Conservation (phyloP, 495 filamentous ascomycete genomes). For the Podospora australis region DNA sequence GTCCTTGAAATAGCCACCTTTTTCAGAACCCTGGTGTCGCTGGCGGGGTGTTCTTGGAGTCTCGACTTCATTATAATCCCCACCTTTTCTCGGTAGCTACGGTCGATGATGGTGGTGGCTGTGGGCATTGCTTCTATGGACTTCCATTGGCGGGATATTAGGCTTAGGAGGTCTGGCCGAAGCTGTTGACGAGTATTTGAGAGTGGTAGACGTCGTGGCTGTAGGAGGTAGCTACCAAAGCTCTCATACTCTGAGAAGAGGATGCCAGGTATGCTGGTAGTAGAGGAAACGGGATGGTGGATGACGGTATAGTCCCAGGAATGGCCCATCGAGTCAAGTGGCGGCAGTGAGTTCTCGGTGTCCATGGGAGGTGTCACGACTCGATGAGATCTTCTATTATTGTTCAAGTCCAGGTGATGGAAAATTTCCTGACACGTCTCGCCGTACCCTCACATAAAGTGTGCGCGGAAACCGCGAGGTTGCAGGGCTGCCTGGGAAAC, state of each 20-base stretch:
- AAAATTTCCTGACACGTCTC: conserved; percentile 12
- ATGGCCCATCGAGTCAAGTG: conserved; percentile 38
- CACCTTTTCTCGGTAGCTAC: neutral
- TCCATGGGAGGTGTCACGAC: conserved; percentile 33
- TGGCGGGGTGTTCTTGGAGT: neutral
- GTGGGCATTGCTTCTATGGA: neutral
- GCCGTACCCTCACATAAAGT: too few relatives aligned
- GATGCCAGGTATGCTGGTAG: conserved; percentile 39
- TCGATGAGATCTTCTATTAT: conserved; percentile 41
- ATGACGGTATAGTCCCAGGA: conserved; percentile 35
- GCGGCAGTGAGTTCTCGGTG: conserved; percentile 34
- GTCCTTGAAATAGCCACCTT: neutral
- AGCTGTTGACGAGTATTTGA: conserved; percentile 17
- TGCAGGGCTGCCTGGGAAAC: too few relatives aligned
- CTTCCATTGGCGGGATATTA: neutral
- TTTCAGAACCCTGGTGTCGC: neutral
- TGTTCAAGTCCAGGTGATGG: conserved; percentile 39
- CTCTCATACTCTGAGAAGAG: conserved; percentile 47
- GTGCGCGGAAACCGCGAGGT: too few relatives aligned
- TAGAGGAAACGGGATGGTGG: conserved; percentile 34
- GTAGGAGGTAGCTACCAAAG: conserved; percentile 42
- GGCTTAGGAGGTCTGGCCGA: neutral
- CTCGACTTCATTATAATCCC: neutral
- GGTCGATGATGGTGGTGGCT: neutral
- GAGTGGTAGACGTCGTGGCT: conserved; percentile 44